A percentile compares a stretch with the other conserved stretches of the same genome.
Evolutionary conservation across 2,329 filamentous ascomycete species (phyloP).

Genomic region (Pleurostoma richardsiae): DNA sequence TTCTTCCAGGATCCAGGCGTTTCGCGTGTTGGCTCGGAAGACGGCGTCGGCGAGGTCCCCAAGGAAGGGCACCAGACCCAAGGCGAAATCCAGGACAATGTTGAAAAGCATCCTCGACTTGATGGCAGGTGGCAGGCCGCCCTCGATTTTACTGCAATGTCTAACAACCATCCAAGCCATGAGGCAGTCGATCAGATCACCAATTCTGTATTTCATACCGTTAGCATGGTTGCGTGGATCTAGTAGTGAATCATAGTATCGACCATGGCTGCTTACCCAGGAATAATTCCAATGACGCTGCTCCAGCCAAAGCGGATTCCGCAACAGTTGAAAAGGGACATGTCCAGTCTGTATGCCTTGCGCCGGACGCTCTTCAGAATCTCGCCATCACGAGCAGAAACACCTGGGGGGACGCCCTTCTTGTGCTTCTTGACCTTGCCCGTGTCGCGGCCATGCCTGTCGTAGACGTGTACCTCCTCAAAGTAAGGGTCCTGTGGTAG

Average conservation of each 20-base stretch:
- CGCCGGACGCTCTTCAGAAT: conserved; percentile 83
- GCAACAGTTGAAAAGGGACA: conserved; percentile 74
- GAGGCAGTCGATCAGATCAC: conserved; percentile 68
- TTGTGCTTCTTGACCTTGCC: conserved; percentile 78
- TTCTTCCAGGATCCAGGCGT: conserved; percentile 64
- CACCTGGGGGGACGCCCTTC: conserved; percentile 77
- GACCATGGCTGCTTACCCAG: conserved; percentile 57
- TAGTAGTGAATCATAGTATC: neutral
- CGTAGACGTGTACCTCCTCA: conserved; percentile 1
- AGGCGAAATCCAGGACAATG: conserved; percentile 65
- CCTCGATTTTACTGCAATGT: conserved; percentile 69
- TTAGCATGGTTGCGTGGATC: conserved; percentile 15
- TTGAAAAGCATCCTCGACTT: conserved; percentile 75
- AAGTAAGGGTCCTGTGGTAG: conserved; percentile 3
- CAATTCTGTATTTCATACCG: conserved; percentile 44
- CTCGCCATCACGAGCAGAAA: conserved; percentile 76
- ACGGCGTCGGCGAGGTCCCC: conserved; percentile 72
- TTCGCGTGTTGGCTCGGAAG: conserved; percentile 72
- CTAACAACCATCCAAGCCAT: conserved; percentile 72
- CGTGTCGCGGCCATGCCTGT: conserved; percentile 37
- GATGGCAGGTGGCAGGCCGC: conserved; percentile 61
- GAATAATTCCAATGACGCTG: conserved; percentile 77
- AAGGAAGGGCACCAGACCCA: conserved; percentile 70
- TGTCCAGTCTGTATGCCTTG: conserved; percentile 80
- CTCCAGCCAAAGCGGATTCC: conserved; percentile 87